Base-by-base conservation (phyloP, 192 early-diverging fungal species). In the Rhizophlyctis rosea region DNA sequence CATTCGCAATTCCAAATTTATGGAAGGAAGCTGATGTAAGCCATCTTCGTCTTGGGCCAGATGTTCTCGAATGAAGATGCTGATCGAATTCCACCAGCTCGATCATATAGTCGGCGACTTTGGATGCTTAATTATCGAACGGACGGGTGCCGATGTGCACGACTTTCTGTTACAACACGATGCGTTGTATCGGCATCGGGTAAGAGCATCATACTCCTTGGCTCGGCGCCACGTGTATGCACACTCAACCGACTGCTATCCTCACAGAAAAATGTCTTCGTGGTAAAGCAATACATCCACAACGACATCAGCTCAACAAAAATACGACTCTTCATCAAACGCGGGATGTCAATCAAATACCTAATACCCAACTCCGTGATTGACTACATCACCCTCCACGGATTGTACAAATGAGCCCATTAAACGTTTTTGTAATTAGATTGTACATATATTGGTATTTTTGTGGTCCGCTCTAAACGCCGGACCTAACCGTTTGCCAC, bases 251-350 rank as follows among this genome's bases (percentile, higher is more conserved):
- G 34, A 47, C 47, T 30, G 28, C 28, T 16, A 36, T 52, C 49
- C 64, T 25, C 24, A 21, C 65, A 90, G 88, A 87, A 88, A 66
- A 92, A 95, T 65, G 91, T 99, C 13, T 84, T 87, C 54, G 88
- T 96, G 33, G 91, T 98, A 47, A 95, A 97, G 70, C 95, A 98
- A 71, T 82, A 94, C 61, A 95, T 99, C 50, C 88, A 94, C 74
- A 99, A 98, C 62, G 97, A 99, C 69, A 98, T 98, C 55, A 91
- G 88, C 64, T 98, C 94, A 4, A 97, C 95, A 24, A 96, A 97
- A 74, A 92, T 99, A 61, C 86, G 91, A 50, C 76, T 97, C 23
- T 96, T 99, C 78, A 87, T 99, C 59, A 91, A 90, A 67, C 82
- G 95, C 23, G 87, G 84, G 32, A 92, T 97, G 90, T 92, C 90